These are phyloP conservation scores for Kodamaea nitidulidarum DNA, from an alignment of 805 yeast species.

Conservation along the genomic window DNA sequence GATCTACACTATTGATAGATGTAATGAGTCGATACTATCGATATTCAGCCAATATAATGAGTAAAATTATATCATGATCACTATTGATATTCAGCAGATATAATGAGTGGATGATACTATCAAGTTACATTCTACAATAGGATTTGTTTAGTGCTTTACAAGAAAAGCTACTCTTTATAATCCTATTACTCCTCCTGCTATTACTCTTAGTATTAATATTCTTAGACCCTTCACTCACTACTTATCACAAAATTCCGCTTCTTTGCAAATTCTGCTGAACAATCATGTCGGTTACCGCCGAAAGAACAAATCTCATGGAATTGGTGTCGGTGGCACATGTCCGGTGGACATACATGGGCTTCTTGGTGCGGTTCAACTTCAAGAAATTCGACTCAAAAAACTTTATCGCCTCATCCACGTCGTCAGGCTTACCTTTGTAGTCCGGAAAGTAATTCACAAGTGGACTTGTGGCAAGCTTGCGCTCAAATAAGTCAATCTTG, in stretches of 20 bases:
- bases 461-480: constrained; percentile 63
- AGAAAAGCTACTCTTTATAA: no score
- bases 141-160: no score
- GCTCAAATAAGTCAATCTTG: constrained; percentile 77
- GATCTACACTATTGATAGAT: no score
- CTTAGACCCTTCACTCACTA: neutral
- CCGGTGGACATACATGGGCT: constrained; percentile 84
- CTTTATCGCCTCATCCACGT: constrained; percentile 61
- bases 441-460: constrained; percentile 74
- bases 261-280: constrained; percentile 75
- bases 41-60: no score
- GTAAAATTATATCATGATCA: no score
- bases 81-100: no score
- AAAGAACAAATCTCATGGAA: constrained; percentile 83
- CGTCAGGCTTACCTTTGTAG: constrained; percentile 58
- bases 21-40: no score
- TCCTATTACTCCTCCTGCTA: no score
- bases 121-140: no score
- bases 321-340: constrained; percentile 95
- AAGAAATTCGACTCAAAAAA: constrained; percentile 70
- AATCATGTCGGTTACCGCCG: constrained; percentile 90
- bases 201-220: neutral
- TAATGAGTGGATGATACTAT: no score
- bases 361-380: constrained; percentile 57
- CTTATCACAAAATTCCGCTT: constrained; percentile 56